Conservation (phyloP, 495 filamentous ascomycete species). For the Melanomma pulvis-pyrius region DNA sequence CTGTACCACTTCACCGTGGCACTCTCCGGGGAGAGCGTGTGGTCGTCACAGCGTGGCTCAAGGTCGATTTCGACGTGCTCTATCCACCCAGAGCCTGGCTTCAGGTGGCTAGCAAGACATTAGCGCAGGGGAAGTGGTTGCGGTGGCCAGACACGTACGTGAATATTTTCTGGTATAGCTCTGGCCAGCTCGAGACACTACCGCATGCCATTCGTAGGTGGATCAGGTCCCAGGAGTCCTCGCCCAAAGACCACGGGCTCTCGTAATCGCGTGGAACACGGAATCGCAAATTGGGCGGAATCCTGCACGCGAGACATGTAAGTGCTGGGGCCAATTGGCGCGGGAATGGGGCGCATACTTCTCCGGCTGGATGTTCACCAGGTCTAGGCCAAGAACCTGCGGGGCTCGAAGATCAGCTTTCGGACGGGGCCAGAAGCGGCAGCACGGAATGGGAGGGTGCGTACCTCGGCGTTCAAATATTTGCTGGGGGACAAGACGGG, state of each 20-base stretch:
- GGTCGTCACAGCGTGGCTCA: constrained; percentile 74
- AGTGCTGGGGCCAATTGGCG: constrained; percentile 18
- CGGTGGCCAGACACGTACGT: constrained; percentile 51
- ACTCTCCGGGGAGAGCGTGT: constrained; percentile 56
- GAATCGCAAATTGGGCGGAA: constrained; percentile 72
- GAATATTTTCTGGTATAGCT: constrained; percentile 70
- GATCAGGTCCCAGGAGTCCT: constrained; percentile 82
- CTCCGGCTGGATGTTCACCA: constrained; percentile 78
- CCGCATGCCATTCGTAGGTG: constrained; percentile 82
- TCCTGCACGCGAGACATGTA: constrained; percentile 51
- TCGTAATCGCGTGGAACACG: constrained; percentile 75
- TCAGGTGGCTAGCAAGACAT: constrained; percentile 63
- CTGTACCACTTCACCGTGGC: constrained; percentile 67
- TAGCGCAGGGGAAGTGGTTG: neutral
- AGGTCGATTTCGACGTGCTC: constrained; percentile 96
- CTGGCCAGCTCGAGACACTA: constrained; percentile 76
- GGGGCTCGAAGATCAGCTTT: constrained; percentile 20
- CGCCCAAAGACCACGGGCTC: constrained; percentile 71
- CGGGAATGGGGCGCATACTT: constrained; percentile 51
- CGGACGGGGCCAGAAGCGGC: neutral
- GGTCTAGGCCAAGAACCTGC: constrained; percentile 72
- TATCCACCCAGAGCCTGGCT: constrained; percentile 72
- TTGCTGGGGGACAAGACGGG: constrained; percentile 47
- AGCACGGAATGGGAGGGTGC: constrained; percentile 9
- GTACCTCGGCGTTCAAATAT: constrained; percentile 58